A percentile compares a stretch with the other conserved stretches of the same genome.
These are phyloP conservation scores for Candida glaebosa DNA, from an alignment of 805 yeast genomes.

Conservation along the genomic window DNA sequence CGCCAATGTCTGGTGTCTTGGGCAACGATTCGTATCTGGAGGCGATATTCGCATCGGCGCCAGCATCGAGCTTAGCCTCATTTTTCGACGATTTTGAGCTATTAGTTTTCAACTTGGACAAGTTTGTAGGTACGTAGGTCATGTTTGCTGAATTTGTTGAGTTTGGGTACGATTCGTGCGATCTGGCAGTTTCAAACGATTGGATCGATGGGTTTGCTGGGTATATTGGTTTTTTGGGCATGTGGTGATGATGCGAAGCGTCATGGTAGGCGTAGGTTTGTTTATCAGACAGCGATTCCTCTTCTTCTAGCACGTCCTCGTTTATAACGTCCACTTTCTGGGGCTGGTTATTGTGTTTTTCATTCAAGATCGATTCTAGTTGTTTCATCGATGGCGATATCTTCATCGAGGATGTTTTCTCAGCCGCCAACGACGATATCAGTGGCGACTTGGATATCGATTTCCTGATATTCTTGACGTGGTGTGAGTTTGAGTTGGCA, in stretches of 20 bases:
- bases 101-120: too few species aligned
- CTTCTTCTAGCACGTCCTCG: constrained; percentile 12
- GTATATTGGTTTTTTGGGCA: not conserved
- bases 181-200: constrained; percentile 27
- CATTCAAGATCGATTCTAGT: constrained; percentile 31
- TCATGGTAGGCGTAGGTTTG: too few species aligned
- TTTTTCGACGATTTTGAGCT: too few species aligned
- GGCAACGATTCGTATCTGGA: too few species aligned
- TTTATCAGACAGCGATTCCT: too few species aligned
- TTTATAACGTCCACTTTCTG: not conserved
- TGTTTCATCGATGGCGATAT: constrained; percentile 41
- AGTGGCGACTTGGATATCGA: constrained; percentile 23
- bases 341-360: constrained; percentile 9
- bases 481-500: constrained; percentile 16
- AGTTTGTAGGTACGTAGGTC: not conserved
- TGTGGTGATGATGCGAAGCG: too few species aligned
- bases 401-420: constrained; percentile 28
- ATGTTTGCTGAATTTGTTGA: not conserved
- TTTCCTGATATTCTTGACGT: constrained; percentile 22
- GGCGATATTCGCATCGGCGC: too few species aligned
- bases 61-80: too few species aligned
- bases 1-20: too few species aligned
- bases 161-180: constrained; percentile 8
- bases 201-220: constrained; percentile 14
- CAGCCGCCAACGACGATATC: constrained; percentile 11